Evolutionary conservation across 768 basidiomycete genomes (phyloP).

Genomic region (Pleurotus sapidus): DNA sequence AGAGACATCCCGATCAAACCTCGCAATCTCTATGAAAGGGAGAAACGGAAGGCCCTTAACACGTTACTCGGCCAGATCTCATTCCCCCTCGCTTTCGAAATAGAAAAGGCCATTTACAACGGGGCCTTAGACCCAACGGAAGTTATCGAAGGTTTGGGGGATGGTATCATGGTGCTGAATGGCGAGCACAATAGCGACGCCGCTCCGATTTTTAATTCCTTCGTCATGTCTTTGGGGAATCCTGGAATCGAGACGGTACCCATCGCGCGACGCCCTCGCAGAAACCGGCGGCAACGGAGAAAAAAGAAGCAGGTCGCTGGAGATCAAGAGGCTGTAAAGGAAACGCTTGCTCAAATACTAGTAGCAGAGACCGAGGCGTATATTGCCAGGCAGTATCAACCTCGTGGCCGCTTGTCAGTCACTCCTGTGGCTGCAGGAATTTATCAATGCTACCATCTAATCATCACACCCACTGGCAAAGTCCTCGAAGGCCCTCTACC

Average conservation of each 20-base stretch:
- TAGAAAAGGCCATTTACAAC: conserved; percentile 31
- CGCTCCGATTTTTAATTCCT: conserved; percentile 1
- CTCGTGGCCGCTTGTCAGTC: conserved; percentile 9
- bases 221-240: conserved; percentile 1
- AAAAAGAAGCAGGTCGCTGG: not conserved
- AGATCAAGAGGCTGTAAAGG: not conserved
- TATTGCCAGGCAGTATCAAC: conserved; percentile 7
- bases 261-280: not conserved
- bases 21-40: conserved; percentile 11
- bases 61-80: conserved; percentile 20
- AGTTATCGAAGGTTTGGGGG: conserved; percentile 17
- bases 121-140: conserved; percentile 20
- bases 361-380: conserved; percentile 10
- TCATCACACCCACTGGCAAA: conserved; percentile 35
- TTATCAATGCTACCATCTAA: conserved; percentile 31
- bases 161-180: conserved; percentile 17
- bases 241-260: not conserved
- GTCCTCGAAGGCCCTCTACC: conserved; percentile 36
- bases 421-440: conserved; percentile 9
- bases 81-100: conserved; percentile 34
- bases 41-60: conserved; percentile 14
- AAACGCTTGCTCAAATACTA: conserved; percentile 12
- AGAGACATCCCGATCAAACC: conserved; percentile 16
- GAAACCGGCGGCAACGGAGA: not conserved
- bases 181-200: not conserved